These are phyloP conservation scores for Umbellularia californica DNA, from an alignment of 164 flowering plant species.

Conservation along the genomic window DNA sequence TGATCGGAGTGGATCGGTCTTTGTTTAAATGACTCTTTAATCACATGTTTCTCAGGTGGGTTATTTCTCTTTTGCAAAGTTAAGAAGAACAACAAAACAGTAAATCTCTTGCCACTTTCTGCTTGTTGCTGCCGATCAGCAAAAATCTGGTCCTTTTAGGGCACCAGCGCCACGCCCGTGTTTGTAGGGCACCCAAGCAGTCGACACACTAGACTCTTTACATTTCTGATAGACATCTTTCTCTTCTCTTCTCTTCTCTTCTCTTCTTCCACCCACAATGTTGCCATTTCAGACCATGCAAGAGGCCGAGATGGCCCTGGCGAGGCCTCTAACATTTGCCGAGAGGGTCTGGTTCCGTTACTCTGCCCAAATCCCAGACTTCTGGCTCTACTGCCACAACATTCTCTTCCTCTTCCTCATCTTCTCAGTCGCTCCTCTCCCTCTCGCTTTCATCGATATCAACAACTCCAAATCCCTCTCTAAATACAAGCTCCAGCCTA, in stretches of 20 bases:
- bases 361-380: constrained; percentile 61
- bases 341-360: constrained; percentile 85
- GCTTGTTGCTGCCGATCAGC: too few species aligned
- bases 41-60: too few species aligned
- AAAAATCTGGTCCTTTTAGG: too few species aligned
- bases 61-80: too few species aligned
- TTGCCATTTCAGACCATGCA: constrained; percentile 48
- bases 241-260: too few species aligned
- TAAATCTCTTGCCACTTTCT: too few species aligned
- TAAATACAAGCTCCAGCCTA: constrained; percentile 75
- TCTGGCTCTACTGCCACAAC: constrained; percentile 67
- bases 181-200: too few species aligned
- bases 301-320: constrained; percentile 58
- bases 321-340: constrained; percentile 50
- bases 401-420: constrained; percentile 58
- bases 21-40: too few species aligned
- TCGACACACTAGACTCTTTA: too few species aligned
- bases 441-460: constrained; percentile 44
- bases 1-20: too few species aligned
- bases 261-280: constrained; percentile 30
- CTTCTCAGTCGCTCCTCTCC: constrained; percentile 68
- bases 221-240: neutral
- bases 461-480: constrained; percentile 27
- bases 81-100: too few species aligned
- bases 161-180: too few species aligned